These are phyloP conservation scores for Melaleuca quinquenervia DNA, from an alignment of 345 rosid species.

Conservation along the genomic window DNA sequence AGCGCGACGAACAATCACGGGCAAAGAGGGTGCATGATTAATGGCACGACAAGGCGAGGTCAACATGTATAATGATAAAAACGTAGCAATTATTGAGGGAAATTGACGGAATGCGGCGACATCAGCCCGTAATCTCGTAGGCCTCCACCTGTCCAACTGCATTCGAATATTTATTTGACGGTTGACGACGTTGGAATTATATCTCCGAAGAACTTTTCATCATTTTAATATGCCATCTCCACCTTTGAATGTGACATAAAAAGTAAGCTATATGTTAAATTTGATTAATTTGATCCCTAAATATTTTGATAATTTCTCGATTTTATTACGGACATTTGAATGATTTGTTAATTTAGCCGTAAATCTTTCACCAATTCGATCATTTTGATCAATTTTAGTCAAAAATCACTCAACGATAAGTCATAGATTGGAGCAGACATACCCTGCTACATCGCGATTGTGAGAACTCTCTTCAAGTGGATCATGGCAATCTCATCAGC, in stretches of 20 bases:
- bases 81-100: neutral
- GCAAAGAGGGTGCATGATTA: neutral
- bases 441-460: too few species aligned
- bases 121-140: neutral
- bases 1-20: neutral
- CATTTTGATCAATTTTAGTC: neutral
- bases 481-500: accelerated
- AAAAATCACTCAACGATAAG: too few species aligned
- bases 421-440: too few species aligned
- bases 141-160: neutral
- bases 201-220: neutral
- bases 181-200: neutral
- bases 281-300: neutral
- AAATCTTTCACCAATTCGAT: neutral
- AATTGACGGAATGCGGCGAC: neutral
- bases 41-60: neutral
- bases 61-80: neutral
- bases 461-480: too few species aligned
- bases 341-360: neutral
- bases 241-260: neutral
- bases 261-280: neutral
- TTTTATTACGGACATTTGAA: accelerated
- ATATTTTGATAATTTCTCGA: neutral
- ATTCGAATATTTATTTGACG: neutral
- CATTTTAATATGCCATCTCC: neutral